A percentile compares a stretch with the other conserved stretches of the same genome.
Evolutionary conservation across 805 yeast genomes (phyloP).

Genomic region (Candida khao-thaluensis): DNA sequence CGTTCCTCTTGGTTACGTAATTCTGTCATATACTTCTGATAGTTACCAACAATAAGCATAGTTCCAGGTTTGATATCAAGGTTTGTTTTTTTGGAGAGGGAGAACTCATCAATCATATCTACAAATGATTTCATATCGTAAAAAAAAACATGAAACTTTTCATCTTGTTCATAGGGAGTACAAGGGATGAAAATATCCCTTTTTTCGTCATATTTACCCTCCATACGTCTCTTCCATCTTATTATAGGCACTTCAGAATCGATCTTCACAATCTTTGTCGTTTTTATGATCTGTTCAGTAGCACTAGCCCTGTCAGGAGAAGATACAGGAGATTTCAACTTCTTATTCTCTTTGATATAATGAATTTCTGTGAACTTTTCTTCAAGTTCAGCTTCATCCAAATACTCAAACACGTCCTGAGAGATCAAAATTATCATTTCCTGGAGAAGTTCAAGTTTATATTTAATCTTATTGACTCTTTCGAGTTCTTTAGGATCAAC

Average conservation of each 20-base stretch:
- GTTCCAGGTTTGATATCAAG: conserved; percentile 2
- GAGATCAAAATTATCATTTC: conserved; percentile 52
- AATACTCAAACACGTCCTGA: conserved; percentile 16
- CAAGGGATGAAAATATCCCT: conserved; percentile 58
- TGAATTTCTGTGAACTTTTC: conserved; percentile 16
- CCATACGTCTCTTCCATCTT: conserved; percentile 50
- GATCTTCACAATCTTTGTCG: not conserved
- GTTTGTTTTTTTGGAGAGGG: not conserved
- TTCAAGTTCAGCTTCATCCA: conserved; percentile 24
- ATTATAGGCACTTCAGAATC: conserved; percentile 31
- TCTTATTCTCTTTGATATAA: conserved; percentile 23
- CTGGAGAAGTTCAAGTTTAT: conserved; percentile 49
- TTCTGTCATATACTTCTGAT: conserved; percentile 39
- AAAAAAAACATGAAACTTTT: conserved; percentile 43
- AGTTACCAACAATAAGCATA: conserved; percentile 4
- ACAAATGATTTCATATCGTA: conserved; percentile 47
- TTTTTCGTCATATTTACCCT: conserved; percentile 46
- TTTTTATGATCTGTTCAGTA: not conserved
- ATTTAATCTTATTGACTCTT: conserved; percentile 33
- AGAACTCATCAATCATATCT: conserved; percentile 1
- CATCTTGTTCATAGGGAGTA: conserved; percentile 38
- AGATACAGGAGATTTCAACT: conserved; percentile 1
- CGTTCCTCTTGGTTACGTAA: conserved; percentile 21
- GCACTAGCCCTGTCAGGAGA: conserved; percentile 2
- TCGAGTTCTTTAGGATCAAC: conserved; percentile 16